Evolutionary conservation across 176 grass and related monocot species (phyloP), one percentile per base, ranked within the genome.

Genomic region (Coix lacrymajobi): DNA sequence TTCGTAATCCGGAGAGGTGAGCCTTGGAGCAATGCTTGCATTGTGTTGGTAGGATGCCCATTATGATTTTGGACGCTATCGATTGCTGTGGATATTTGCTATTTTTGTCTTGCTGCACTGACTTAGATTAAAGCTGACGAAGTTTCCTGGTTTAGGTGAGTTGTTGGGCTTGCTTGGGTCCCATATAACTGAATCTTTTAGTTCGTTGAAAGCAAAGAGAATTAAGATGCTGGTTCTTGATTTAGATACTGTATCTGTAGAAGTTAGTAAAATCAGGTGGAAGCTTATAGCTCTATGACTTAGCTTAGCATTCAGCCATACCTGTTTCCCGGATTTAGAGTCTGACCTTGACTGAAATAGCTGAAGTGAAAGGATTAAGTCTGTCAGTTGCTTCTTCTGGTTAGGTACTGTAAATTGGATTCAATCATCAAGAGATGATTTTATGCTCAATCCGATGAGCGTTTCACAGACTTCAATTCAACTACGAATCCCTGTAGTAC

Each of bases 1-100:
- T 88, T 88, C 41, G 65, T 90, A 31, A 95, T 93, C 76, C 69
- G 93, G 78, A 40, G 78, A 90, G 96, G 96, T 98, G 69, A 84
- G 68, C 40, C 33, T 16, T 46, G 28, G 11, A n/a, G 48, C 81
- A 62, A 62, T 67, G 38, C 76, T 2, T 15, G 20, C 63, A 19
- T 22, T 26, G 26, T 64, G 64, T 31, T 81, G 40, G 40, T 85
- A 51, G 48, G 40, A 4, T 88, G 51, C 11, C 29, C 39, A 30
- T 52, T 60, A 24, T 26, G 56, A 26, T 26, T 60, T 60, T 11
- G 5, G 51, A 31, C 7, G 16, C 56, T 78, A 31, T 65, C 14
- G 46, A 66, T 81, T 83, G 9, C 5, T 54, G 44, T 28, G 51
- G 22, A 56, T 73, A 30, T 68, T 3, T 48, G 48, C 30, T 74